Conservation (phyloP, 768 basidiomycete genomes). For the Termitomyces sp. region DNA sequence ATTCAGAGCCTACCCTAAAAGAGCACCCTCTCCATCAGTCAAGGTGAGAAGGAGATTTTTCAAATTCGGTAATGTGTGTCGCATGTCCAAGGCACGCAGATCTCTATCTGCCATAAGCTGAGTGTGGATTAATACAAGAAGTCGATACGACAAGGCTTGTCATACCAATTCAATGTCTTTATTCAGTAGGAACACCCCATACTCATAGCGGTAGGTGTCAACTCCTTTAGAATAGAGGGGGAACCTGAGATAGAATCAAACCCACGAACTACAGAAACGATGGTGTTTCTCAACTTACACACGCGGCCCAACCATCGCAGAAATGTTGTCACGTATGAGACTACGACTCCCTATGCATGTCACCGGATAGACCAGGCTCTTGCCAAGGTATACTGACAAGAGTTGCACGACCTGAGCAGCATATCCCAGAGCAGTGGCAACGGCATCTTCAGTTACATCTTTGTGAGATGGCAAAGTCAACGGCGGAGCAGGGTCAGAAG, state of each 20-base stretch:
- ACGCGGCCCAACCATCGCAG: constrained; percentile 91
- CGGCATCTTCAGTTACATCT: constrained; percentile 76
- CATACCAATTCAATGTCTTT: constrained; percentile 94
- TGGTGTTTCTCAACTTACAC: constrained; percentile 51
- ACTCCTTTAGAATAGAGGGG: constrained; percentile 93
- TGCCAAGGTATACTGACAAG: constrained; percentile 73
- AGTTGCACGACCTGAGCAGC: constrained; percentile 84
- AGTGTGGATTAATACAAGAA: constrained; percentile 3
- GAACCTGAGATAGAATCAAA: constrained; percentile 53
- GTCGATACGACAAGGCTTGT: constrained; percentile 5
- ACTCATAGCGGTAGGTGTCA: constrained; percentile 95
- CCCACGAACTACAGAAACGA: neutral
- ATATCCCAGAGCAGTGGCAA: constrained; percentile 89
- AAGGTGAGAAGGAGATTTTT: constrained; percentile 89
- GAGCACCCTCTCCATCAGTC: constrained; percentile 59
- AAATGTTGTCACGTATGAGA: constrained; percentile 87
- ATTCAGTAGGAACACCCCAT: constrained; percentile 94
- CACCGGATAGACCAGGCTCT: constrained; percentile 80
- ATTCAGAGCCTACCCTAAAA: constrained; percentile 36
- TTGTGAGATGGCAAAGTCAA: constrained; percentile 58
- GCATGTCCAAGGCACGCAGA: constrained; percentile 84
- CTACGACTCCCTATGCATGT: constrained; percentile 89
- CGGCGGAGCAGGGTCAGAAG: constrained; percentile 82
- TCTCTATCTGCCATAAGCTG: constrained; percentile 92
- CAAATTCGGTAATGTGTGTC: constrained; percentile 94